phyloP scores from a whole-genome alignment of 768 basidiomycete genomes.

The Pulveroboletus ravenelii region DNA sequence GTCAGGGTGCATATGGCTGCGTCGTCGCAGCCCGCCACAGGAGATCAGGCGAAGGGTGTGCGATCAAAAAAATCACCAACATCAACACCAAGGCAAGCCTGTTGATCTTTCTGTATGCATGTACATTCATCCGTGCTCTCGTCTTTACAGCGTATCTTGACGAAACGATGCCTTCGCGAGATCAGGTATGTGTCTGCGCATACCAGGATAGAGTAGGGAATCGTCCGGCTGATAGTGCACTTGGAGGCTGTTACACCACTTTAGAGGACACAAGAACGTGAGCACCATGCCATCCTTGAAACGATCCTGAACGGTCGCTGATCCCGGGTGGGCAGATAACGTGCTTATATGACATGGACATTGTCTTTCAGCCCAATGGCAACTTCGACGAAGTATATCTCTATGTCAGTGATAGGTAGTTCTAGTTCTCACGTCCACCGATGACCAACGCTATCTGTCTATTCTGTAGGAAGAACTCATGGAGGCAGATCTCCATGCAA shows the following conservation, averaged over 20 bases:
- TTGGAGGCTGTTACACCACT: constrained; percentile 85
- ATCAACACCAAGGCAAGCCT: constrained; percentile 77
- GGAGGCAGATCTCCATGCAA: constrained; percentile 99
- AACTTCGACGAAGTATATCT: constrained; percentile 97
- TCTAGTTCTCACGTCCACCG: background rate
- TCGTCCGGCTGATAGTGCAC: constrained; percentile 13
- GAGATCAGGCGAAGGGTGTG: constrained; percentile 80
- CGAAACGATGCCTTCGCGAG: constrained; percentile 93
- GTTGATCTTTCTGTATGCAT: background rate
- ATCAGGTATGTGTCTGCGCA: constrained; percentile 58
- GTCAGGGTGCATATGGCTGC: constrained; percentile 93
- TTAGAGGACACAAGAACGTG: constrained; percentile 98
- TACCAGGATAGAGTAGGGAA: background rate
- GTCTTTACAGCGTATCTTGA: constrained; percentile 72
- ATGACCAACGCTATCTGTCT: constrained; percentile 1
- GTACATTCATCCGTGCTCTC: constrained; percentile 11
- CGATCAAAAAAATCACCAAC: constrained; percentile 95
- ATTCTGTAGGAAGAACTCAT: constrained; percentile 86
- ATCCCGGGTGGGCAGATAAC: constrained; percentile 62
- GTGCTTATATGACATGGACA: constrained; percentile 97
- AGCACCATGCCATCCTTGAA: constrained; percentile 21
- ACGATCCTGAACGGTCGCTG: constrained; percentile 2
- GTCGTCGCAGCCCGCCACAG: constrained; percentile 84
- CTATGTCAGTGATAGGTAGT: constrained; percentile 50
- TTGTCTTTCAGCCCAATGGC: constrained; percentile 86